Conservation (phyloP, 495 filamentous ascomycete species). For the Podospora australis region DNA sequence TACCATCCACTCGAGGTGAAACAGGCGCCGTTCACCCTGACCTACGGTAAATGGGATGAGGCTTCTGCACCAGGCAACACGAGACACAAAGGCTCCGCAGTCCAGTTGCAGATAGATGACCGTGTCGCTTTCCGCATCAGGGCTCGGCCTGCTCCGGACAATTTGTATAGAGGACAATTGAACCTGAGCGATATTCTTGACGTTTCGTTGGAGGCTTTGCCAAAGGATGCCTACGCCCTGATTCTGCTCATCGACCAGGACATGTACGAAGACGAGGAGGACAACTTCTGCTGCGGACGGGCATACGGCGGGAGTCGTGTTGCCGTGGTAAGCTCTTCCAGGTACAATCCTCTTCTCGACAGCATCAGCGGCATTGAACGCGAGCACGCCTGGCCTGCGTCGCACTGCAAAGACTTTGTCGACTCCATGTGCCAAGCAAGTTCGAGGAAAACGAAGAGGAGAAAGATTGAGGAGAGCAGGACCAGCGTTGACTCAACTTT, state of each 20-base stretch:
- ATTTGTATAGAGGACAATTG: slow-evolving; percentile 45
- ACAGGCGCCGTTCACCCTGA: slow-evolving; percentile 26
- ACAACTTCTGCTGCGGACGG: slow-evolving; percentile 60
- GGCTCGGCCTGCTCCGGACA: slow-evolving; percentile 43
- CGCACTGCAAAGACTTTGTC: slow-evolving; percentile 52
- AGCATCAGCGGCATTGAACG: slow-evolving; percentile 35
- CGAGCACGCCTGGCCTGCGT: slow-evolving; percentile 56
- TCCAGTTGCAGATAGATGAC: slow-evolving; percentile 31
- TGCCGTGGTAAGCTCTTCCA: slow-evolving; percentile 51
- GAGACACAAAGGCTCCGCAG: slow-evolving; percentile 34
- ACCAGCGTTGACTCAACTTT: neutral
- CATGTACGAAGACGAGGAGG: slow-evolving; percentile 60
- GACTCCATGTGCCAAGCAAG: slow-evolving; percentile 20
- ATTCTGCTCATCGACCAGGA: slow-evolving; percentile 55
- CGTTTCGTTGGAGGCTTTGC: slow-evolving; percentile 47
- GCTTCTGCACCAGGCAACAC: neutral
- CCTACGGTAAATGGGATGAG: slow-evolving; percentile 43
- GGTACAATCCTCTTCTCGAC: slow-evolving; percentile 55
- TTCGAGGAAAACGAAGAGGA: neutral
- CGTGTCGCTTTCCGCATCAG: slow-evolving; percentile 46
- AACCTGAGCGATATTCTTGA: slow-evolving; percentile 62
- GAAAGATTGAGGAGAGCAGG: neutral
- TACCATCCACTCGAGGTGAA: slow-evolving; percentile 54
- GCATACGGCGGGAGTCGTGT: slow-evolving; percentile 60
- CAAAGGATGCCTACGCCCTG: slow-evolving; percentile 54